These are phyloP conservation scores for Stagonosporopsis rhizophila DNA, from an alignment of 2,329 filamentous ascomycete genomes.

Conservation along the genomic window DNA sequence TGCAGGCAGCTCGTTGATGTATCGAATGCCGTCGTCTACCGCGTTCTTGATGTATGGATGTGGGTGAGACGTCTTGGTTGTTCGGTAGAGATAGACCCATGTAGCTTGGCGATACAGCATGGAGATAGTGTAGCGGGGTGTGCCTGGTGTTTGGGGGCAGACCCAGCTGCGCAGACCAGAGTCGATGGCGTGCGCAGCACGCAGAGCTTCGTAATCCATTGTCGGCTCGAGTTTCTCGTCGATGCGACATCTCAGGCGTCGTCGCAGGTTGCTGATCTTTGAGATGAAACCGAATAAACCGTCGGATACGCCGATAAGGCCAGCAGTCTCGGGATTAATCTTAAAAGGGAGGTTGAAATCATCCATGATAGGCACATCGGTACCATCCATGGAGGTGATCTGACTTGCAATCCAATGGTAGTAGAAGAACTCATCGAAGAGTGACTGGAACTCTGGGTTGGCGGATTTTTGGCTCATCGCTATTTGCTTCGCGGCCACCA, in stretches of 20 bases:
- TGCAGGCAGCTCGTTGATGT: constrained; percentile 62
- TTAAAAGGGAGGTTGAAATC: constrained; percentile 64
- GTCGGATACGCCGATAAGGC: constrained; percentile 81
- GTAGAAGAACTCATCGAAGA: constrained; percentile 79
- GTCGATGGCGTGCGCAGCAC: constrained; percentile 78
- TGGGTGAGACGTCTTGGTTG: constrained; percentile 64
- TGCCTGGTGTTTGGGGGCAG: constrained; percentile 62
- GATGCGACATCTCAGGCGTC: constrained; percentile 74
- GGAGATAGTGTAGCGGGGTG: constrained; percentile 62
- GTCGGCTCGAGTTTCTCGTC: constrained; percentile 67
- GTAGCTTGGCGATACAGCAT: constrained; percentile 68
- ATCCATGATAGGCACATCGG: constrained; percentile 60
- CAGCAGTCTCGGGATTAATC: constrained; percentile 62
- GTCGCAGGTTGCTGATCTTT: constrained; percentile 78
- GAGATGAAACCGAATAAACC: constrained; percentile 80
- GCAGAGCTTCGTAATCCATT: constrained; percentile 76
- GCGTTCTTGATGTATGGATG: constrained; percentile 63
- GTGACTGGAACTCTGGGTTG: constrained; percentile 75
- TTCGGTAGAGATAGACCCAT: constrained; percentile 69
- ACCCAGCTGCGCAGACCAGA: constrained; percentile 76
- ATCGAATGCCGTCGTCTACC: constrained; percentile 65
- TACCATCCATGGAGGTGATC: constrained; percentile 62
- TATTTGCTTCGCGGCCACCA: constrained; percentile 76
- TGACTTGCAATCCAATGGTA: constrained; percentile 73
- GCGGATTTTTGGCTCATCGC: constrained; percentile 65